These are phyloP conservation scores for Phytophthora megakarya DNA, from an alignment of 352 stramenopile species.

Conservation along the genomic window DNA sequence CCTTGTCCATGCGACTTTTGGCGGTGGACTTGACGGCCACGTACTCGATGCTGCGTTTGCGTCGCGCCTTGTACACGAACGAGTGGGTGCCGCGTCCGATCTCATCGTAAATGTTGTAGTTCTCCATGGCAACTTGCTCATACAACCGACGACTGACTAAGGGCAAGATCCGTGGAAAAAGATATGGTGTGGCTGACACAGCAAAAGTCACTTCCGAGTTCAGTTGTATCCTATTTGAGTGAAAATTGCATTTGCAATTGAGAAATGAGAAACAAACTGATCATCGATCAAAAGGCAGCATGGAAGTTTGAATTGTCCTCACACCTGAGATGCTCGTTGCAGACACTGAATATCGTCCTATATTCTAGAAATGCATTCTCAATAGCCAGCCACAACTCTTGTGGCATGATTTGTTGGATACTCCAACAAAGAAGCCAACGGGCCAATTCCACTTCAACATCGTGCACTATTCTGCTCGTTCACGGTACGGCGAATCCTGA, in stretches of 20 bases:
- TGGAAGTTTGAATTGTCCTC: no score
- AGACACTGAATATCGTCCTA: no score
- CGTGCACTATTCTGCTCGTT: neutral
- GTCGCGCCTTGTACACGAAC: constrained; percentile 92
- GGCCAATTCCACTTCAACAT: constrained; percentile 12
- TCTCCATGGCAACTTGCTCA: constrained; percentile 72
- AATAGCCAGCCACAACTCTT: no score
- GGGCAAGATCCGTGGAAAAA: constrained; percentile 23
- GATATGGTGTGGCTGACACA: constrained; percentile 37
- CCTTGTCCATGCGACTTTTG: constrained; percentile 92
- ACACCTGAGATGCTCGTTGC: no score
- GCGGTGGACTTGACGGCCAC: constrained; percentile 93
- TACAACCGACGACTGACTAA: neutral
- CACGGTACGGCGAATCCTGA: constrained; percentile 13
- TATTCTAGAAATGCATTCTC: no score
- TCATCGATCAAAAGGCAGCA: no score
- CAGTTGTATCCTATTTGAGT: no score
- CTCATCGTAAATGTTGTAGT: constrained; percentile 96
- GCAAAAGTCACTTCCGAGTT: neutral
- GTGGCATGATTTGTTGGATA: neutral
- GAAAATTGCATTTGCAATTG: no score
- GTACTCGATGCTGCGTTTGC: constrained; percentile 94
- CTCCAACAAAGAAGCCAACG: no score
- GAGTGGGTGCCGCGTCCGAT: constrained; percentile 91
- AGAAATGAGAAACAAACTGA: no score